Evolutionary conservation across 805 yeast genomes (phyloP), one percentile per base, ranked within the genome.

Genomic region (Nematodospora valgi): DNA sequence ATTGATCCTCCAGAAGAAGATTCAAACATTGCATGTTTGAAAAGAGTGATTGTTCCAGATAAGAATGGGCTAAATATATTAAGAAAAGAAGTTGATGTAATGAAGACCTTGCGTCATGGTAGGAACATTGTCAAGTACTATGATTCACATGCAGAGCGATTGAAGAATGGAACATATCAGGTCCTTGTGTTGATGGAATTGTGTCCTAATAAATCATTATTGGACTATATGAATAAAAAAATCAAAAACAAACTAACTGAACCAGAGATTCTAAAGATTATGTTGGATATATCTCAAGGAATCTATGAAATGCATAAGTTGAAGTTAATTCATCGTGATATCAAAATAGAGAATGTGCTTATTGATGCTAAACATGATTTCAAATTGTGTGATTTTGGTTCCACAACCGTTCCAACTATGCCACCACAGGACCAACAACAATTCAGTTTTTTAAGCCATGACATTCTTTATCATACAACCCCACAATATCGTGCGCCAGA

Each of bases 401-500:
- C 96, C 1, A 82, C 93, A 1, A 72, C 86, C 6, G 72, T 81
- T 0, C 75, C 53, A 56, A 48, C 85, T 6, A 64, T 83, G 13
- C 84, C 94, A 2, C 96, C 96, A 2, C 75, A 74, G 40, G 82
- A 79, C 47, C 79, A 74, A 28, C 78, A 76, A 39, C 91, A 83
- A 54, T 82, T 82, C 54, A 85, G 81, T 44, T 54, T 73, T n/a
- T 64, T 89, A 22, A 83, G 86, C 37, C 86, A 86, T 51, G 96
- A 91, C 55, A 78, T 91, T 37, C 75, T 86, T 50, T 78, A 81
- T 44, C 95, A 91, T 53, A 91, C 98, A 0, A 91, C 98, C 4
- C 95, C 96, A 11, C 98, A 93, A 58, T 91, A 91, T 56, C 70
- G 98, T 44, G 72, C 94, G 0, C 98, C 98, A 0, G 98, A 91